Base-by-base conservation (phyloP, 2,329 filamentous ascomycete genomes). In the Conoideocrella luteorostrata region DNA sequence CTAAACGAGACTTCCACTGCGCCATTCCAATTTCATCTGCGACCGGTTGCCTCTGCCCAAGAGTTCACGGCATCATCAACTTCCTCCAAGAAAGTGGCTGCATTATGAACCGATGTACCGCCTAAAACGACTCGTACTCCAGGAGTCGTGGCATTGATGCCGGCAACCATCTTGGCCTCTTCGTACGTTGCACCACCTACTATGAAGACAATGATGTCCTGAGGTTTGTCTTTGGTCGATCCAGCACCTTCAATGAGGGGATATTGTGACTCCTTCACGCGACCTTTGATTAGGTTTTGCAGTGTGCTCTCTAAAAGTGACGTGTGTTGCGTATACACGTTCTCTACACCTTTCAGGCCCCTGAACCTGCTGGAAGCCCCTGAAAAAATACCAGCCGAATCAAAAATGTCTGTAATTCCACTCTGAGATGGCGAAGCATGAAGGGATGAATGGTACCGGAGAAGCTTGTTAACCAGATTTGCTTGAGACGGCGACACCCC, bases 281-380 rank as follows among this genome's bases (percentile, higher is more conserved):
- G 80, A 1, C 93, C 94, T 60, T 95, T 96, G 68, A 97, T 90
- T 41, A 98, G 71, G 55, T 91, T 91, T 60, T 96, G 91, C 15
- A 98, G 68, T 1, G 89, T 97, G 20, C 78, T 78, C 62, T 96
- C 90, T 13, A 98, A 66, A 18, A 88, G 76, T 0, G 94, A 89
- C 5, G 88, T 94, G 63, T 98, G 93, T 62, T 98, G 94, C 0
- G 93, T 98, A 63, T 98, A 98, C 22, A 98, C 93, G 56, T 98
- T 98, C 63, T 98, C 94, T 1, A 98, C 93, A 2, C 93, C 93
- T 59, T 97, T 96, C 12, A 98, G 74, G 0, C 93, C 93, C 58
- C 95, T 95, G 64, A 98, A 89, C 5, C 90, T 82, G 57, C 84
- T 88, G 30, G 88, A 78, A 10, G 90, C 89, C 11, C 87, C 87